Base-by-base conservation (phyloP, 225 moss, liverwort and hornwort genomes). In the Physcomitrium patens region DNA sequence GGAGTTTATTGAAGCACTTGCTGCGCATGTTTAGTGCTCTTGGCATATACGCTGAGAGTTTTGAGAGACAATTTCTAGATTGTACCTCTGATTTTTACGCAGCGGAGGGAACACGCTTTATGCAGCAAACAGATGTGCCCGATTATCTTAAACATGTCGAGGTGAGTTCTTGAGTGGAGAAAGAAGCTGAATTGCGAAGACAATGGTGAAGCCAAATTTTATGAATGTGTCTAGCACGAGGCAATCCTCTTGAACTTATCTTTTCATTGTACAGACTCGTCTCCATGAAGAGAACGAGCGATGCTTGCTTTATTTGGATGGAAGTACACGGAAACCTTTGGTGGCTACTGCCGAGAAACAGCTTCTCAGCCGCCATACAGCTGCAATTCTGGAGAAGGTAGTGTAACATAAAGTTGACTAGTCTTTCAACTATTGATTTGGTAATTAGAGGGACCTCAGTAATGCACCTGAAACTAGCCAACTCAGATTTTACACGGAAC, bases 111-210 rank as follows among this genome's bases (percentile, higher is more conserved):
- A 91, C 82, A 60, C 88, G 95, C 57, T 93, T 91, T 76, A 96
- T 96, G 95, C 93, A 93, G 86, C 95, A 96, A 68, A 93, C 93
- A 71, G 95, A 96, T 82, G 91, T 96, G 67, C 95, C 95, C 54
- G 95, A 96, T 78, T 96, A 96, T 64, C 89, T 96, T 17, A 96
- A 91, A 80, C 95, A 96, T 79, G 95, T 91, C 56, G 95, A 93
- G 91, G 95, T 96, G 78, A 63, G 76, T 19, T 15, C n/a, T 71
- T 8, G 37, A 46, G 67, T 18, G 8, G 42, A 51, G 7, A 59
- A 8, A 43, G 11, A 27, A 58, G 43, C 16, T 63, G 49, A 67
- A 20, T 41, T 62, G 17, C 3, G 67, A 7, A 65, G 55, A 23
- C 31, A 2, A 3, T 37, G 5, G 31, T 37, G 1, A 37, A 37